Evolutionary conservation across 2,329 filamentous ascomycete genomes (phyloP).

Genomic region (Aspergillus sp.): DNA sequence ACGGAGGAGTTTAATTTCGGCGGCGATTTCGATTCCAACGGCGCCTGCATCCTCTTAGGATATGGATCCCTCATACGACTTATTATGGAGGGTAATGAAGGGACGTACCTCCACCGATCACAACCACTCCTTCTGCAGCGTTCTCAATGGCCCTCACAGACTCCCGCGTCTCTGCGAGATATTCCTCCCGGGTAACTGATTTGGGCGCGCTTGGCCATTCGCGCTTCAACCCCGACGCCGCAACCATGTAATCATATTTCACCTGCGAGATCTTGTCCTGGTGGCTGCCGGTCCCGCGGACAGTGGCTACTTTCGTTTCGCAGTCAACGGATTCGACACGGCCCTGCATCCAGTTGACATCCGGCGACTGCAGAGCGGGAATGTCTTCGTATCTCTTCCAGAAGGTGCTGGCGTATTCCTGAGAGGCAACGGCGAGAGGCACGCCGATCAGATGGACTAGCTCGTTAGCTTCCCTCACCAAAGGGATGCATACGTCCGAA

Average conservation of each 20-base stretch:
- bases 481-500: not conserved
- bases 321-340: not conserved
- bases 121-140: constrained; percentile 42
- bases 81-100: constrained; percentile 27
- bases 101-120: constrained; percentile 59
- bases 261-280: not conserved
- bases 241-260: constrained; percentile 62
- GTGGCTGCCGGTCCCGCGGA: not conserved
- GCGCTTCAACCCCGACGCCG: constrained; percentile 65
- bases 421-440: not conserved
- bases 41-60: constrained; percentile 51
- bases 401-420: not conserved
- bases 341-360: not conserved
- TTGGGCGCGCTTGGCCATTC: constrained; percentile 70
- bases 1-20: constrained; percentile 66
- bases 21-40: constrained; percentile 75
- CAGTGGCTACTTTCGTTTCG: not conserved
- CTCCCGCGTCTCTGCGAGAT: constrained; percentile 26
- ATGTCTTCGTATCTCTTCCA: constrained; percentile 1
- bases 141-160: not conserved
- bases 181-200: constrained; percentile 58
- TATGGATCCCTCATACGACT: not conserved
- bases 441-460: constrained; percentile 1
- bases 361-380: not conserved
- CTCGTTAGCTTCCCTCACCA: not conserved